A percentile compares a stretch with the other conserved stretches of the same genome.
phyloP scores from a whole-genome alignment of 2,329 filamentous ascomycete species.

The Aspergillus arachidicola region DNA sequence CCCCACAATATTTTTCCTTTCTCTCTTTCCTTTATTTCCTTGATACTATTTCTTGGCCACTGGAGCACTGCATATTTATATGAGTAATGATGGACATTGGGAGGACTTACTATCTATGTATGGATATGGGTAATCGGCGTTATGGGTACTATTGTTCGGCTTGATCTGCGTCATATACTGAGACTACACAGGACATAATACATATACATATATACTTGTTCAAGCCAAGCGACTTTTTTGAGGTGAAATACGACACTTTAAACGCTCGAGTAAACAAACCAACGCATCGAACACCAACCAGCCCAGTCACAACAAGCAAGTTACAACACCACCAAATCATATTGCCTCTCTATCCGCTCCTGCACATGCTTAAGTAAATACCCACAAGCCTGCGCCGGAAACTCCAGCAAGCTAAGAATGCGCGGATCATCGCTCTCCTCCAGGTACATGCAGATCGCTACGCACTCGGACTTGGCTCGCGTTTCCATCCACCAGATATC shows the following conservation, averaged over 20 bases:
- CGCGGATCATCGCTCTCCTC: conserved; percentile 32
- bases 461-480: conserved; percentile 36
- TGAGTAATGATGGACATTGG: not conserved
- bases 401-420: conserved; percentile 33
- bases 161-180: not conserved
- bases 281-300: not conserved
- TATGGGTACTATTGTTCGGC: not conserved
- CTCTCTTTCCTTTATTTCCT: not conserved
- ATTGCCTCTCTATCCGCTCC: conserved; percentile 10
- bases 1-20: too few relatives aligned
- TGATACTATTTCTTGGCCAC: not conserved
- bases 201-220: conserved; percentile 5
- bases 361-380: conserved; percentile 32
- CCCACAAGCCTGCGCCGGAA: conserved; percentile 37
- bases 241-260: not conserved
- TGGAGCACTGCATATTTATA: not conserved
- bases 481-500: conserved; percentile 35
- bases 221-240: not conserved
- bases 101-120: not conserved
- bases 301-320: too few relatives aligned
- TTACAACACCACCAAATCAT: not conserved
- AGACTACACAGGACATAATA: not conserved
- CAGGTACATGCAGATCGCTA: conserved; percentile 41
- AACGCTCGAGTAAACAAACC: not conserved
- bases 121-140: conserved; percentile 8